Percentiles rank a stretch among this genome's conserved stretches.
Evolutionary conservation across 768 basidiomycete genomes (phyloP).

Genomic region (Suillus clintonianus): DNA sequence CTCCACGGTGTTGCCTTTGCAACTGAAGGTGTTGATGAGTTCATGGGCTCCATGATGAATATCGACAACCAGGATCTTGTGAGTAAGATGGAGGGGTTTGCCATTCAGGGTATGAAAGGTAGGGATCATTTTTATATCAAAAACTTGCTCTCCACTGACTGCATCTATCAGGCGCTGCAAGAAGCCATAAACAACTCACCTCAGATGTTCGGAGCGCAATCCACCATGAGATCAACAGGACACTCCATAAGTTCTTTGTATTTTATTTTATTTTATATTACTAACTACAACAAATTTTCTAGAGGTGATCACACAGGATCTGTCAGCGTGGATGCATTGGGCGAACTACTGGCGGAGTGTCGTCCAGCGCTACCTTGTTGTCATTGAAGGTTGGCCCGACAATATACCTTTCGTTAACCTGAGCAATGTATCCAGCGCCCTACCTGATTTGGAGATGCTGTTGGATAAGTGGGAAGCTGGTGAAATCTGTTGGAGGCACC

Average conservation of each 20-base stretch:
- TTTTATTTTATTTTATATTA: not conserved
- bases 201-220: conserved; percentile 5
- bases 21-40: not conserved
- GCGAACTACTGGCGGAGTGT: conserved; percentile 1
- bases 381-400: conserved; percentile 5
- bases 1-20: conserved; percentile 4
- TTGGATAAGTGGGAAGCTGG: not conserved
- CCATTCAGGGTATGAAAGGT: conserved; percentile 13
- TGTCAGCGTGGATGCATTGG: conserved; percentile 3
- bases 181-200: not conserved
- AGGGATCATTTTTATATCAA: conserved; percentile 7
- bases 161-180: not conserved
- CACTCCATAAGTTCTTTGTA: not conserved
- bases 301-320: not conserved
- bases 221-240: not conserved
- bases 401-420: conserved; percentile 4
- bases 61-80: conserved; percentile 8
- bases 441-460: not conserved
- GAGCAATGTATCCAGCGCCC: not conserved
- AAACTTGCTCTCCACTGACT: not conserved
- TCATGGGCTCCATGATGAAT: conserved; percentile 9
- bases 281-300: not conserved
- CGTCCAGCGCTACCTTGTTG: not conserved
- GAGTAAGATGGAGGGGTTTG: conserved; percentile 12
- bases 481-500: not conserved